A percentile compares a stretch with the other conserved stretches of the same genome.
These are phyloP conservation scores for Cystoderma amianthinum DNA, from an alignment of 768 basidiomycete species.

Conservation along the genomic window DNA sequence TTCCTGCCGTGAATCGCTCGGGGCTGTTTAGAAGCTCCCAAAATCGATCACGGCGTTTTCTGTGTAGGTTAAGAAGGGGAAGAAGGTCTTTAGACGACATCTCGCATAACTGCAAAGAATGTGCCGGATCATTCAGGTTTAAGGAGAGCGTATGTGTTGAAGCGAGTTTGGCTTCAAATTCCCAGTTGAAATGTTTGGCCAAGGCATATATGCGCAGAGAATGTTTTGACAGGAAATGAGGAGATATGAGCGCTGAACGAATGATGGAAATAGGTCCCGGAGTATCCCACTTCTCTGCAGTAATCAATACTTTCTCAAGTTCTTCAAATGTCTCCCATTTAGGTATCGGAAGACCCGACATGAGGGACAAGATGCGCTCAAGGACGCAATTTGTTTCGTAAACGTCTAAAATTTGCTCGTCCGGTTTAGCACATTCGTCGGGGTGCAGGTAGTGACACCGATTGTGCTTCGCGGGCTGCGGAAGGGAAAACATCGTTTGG, in stretches of 20 bases:
- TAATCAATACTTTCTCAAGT: slow-evolving; percentile 46
- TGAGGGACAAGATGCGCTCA: slow-evolving; percentile 48
- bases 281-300: slow-evolving; percentile 70
- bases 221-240: slow-evolving; percentile 32
- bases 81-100: slow-evolving; percentile 47
- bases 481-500: slow-evolving; percentile 54
- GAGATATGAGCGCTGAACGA: slow-evolving; percentile 42
- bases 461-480: slow-evolving; percentile 26
- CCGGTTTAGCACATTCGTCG: neutral
- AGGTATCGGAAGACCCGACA: slow-evolving; percentile 46
- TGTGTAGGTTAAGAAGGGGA: slow-evolving; percentile 51
- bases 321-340: slow-evolving; percentile 42
- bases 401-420: slow-evolving; percentile 21
- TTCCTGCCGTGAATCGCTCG: slow-evolving; percentile 50
- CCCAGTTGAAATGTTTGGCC: slow-evolving; percentile 58
- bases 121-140: slow-evolving; percentile 33
- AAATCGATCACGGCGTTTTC: slow-evolving; percentile 42
- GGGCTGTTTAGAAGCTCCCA: slow-evolving; percentile 46
- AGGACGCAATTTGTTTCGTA: slow-evolving; percentile 39
- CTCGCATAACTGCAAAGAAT: slow-evolving; percentile 37
- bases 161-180: slow-evolving; percentile 46
- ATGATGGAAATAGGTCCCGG: slow-evolving; percentile 52
- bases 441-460: slow-evolving; percentile 3
- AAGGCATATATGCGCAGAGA: slow-evolving; percentile 49
- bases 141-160: slow-evolving; percentile 51